Base-by-base conservation (phyloP, 2,329 filamentous ascomycete species). In the Aureobasidium leucospermi region DNA sequence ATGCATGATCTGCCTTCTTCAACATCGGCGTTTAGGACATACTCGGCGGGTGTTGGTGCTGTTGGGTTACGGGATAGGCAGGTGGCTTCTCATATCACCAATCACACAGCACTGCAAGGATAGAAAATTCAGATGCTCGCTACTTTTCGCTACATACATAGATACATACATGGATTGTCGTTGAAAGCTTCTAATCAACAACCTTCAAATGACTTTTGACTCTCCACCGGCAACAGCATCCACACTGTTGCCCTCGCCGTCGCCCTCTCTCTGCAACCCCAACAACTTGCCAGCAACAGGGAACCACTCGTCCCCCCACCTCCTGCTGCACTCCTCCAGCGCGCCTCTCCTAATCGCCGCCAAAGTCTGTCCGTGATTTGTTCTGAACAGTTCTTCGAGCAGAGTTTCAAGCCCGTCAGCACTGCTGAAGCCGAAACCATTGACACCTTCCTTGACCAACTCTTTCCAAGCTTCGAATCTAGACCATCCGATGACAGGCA, bases 301-400 rank as follows among this genome's bases (percentile, higher is more conserved):
- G 77, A 95, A 85, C 94, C 94, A 99, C 70, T 96, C 91, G 65
- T 91, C 88, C 66, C 95, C 87, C 94, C 94, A 99, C 47, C 93
- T 81, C 59, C 86, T 78, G 45, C 78, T 78, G 38, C 90, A 90
- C 72, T 97, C 92, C 46, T 63, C 43, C 63, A 67, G 91, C 85
- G 94, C 94, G 94, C 59, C 92, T 80, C 63, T 84, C 77, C 57
- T 78, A 77, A 60, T 88, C 88, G 72, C 96, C 63, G 81, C 75
- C 42, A 96, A 73, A 67, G 88, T 79, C 6, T 71, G 69, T 8
- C 75, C 75, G 6, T 81, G 74, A 6, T 70, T 71, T 4, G 23
- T 23, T 6, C 76, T 77, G 59, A 96, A 85, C 16, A 97, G 72
- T 19, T 85, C 77, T 15, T 77, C 72, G 10, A 97, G 71, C 11